Conservation (phyloP, 306 rosid genomes). For the Gillenia trifoliata region DNA sequence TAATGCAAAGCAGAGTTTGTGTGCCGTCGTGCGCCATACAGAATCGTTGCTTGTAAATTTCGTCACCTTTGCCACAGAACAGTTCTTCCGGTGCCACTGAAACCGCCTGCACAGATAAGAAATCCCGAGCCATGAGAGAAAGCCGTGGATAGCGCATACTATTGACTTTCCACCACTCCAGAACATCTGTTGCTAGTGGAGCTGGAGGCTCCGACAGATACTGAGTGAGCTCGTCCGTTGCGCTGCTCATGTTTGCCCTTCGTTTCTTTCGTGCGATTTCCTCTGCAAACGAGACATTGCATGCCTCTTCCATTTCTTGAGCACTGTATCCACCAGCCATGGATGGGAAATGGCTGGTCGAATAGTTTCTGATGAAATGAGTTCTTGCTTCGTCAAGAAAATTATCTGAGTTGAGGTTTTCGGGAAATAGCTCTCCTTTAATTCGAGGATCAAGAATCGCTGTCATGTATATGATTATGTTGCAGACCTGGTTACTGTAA, state of each 20-base stretch:
- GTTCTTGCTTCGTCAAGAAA: constrained; percentile 82
- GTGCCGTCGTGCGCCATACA: constrained; percentile 73
- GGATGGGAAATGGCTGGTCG: constrained; percentile 64
- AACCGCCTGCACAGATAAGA: constrained; percentile 84
- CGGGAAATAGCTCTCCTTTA: constrained; percentile 91
- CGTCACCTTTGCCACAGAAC: constrained; percentile 80
- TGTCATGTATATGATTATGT: constrained; percentile 78
- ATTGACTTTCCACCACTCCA: constrained; percentile 97
- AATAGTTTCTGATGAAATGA: constrained; percentile 72
- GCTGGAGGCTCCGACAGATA: constrained; percentile 88
- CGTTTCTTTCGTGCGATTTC: constrained; percentile 95
- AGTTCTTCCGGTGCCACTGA: constrained; percentile 82
- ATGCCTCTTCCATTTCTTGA: constrained; percentile 71
- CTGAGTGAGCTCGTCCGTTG: constrained; percentile 93
- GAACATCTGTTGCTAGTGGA: constrained; percentile 78
- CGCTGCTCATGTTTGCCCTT: constrained; percentile 59
- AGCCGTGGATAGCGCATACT: constrained; percentile 79
- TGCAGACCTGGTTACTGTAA: constrained; percentile 74
- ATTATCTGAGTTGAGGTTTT: constrained; percentile 58
- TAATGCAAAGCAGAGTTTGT: constrained; percentile 71
- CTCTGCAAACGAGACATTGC: constrained; percentile 86
- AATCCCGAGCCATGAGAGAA: constrained; percentile 91
- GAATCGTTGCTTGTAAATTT: constrained; percentile 61
- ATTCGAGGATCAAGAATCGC: constrained; percentile 94
- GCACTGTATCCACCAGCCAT: constrained; percentile 55